Conservation (phyloP, 495 filamentous ascomycete species). For the Annulohypoxylon nitens region DNA sequence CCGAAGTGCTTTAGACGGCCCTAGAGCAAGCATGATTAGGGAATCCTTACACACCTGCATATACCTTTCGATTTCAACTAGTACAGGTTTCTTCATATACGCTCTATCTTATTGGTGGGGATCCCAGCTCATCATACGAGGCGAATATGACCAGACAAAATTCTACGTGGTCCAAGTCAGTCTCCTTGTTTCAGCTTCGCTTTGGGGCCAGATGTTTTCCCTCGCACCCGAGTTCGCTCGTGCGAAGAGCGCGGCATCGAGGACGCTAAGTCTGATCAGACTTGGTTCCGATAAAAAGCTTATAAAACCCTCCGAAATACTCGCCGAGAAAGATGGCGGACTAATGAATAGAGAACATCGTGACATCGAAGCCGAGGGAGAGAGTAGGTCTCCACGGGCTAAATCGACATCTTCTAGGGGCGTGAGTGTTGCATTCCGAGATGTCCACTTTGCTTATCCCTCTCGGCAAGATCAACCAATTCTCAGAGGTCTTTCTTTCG, state of each 20-base stretch:
- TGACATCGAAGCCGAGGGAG: slow-evolving; percentile 57
- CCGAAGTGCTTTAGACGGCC: slow-evolving; percentile 51
- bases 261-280: slow-evolving; percentile 60
- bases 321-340: neutral
- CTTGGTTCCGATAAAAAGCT: slow-evolving; percentile 38
- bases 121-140: slow-evolving; percentile 64
- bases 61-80: slow-evolving; percentile 61
- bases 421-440: slow-evolving; percentile 63
- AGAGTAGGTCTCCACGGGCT: slow-evolving; percentile 39
- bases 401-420: slow-evolving; percentile 7
- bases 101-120: slow-evolving; percentile 76
- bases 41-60: slow-evolving; percentile 57
- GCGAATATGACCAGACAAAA: slow-evolving; percentile 66
- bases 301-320: slow-evolving; percentile 11
- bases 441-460: slow-evolving; percentile 72
- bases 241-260: slow-evolving; percentile 61
- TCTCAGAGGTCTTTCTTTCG: slow-evolving; percentile 66
- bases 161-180: slow-evolving; percentile 75
- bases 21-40: slow-evolving; percentile 54
- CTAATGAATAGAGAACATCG: neutral
- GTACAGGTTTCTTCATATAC: slow-evolving; percentile 44
- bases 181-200: slow-evolving; percentile 69
- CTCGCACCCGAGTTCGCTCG: slow-evolving; percentile 70
- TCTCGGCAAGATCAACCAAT: slow-evolving; percentile 62
- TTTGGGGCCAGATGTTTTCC: slow-evolving; percentile 71